Conservation (phyloP, 2,329 filamentous ascomycete species). For the Tolypocladium ovalisporum region DNA sequence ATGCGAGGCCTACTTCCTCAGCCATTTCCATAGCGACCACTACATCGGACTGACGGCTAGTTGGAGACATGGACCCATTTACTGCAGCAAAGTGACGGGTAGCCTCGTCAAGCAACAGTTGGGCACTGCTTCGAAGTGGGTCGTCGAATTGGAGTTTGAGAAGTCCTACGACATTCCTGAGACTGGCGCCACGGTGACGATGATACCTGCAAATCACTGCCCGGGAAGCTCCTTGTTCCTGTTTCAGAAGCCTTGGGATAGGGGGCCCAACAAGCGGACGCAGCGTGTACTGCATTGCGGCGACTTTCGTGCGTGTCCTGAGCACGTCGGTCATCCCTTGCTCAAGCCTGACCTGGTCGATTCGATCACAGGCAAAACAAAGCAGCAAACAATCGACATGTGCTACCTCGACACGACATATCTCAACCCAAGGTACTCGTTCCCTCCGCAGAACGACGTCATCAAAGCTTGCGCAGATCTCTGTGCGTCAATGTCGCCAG, state of each 20-base stretch:
- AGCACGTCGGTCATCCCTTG: conserved; percentile 72
- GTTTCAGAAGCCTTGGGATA: conserved; percentile 68
- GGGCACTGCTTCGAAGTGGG: conserved; percentile 73
- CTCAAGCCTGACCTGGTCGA: conserved; percentile 67
- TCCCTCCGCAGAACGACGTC: conserved; percentile 80
- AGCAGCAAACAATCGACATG: conserved; percentile 81
- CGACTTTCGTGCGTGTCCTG: conserved; percentile 84
- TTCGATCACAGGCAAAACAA: conserved; percentile 55
- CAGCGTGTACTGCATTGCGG: conserved; percentile 90
- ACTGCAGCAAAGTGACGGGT: conserved; percentile 86
- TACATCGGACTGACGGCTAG: conserved; percentile 82
- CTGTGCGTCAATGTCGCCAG: conserved; percentile 66
- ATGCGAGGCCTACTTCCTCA: conserved; percentile 90
- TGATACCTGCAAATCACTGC: conserved; percentile 95
- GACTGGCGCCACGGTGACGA: conserved; percentile 77
- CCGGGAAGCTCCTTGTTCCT: conserved; percentile 89
- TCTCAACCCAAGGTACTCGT: conserved; percentile 88
- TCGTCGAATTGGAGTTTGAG: conserved; percentile 80
- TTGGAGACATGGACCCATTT: conserved; percentile 92
- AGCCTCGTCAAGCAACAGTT: conserved; percentile 83
- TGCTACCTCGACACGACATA: conserved; percentile 98
- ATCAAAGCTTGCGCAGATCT: conserved; percentile 80
- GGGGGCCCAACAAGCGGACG: conserved; percentile 44
- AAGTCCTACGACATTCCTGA: conserved; percentile 65
- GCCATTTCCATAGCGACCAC: conserved; percentile 96